Base-by-base conservation (phyloP, 164 flowering plant genomes). In the Nymphaea thermarum region DNA sequence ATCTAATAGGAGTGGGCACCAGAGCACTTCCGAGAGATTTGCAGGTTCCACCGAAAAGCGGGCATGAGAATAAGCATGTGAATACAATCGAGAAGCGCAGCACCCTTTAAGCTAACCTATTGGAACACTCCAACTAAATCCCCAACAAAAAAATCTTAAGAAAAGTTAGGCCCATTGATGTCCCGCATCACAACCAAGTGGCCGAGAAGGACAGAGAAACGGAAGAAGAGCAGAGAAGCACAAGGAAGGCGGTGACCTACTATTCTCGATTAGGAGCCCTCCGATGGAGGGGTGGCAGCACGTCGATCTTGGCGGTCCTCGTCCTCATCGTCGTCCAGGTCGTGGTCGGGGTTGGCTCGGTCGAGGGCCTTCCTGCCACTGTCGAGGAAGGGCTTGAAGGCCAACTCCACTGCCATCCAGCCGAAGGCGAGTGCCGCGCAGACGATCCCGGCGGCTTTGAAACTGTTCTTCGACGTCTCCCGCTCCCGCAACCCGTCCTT, bases 371-470 rank as follows among this genome's bases (percentile, higher is more conserved):
- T 71, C 0, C 91, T 89, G 64, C 78, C 77, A 75, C 78, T 82
- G 68, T 75, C 82, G 67, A 91, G 88, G 70, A 76, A 82, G 10
- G 91, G 95, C 79, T 89, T 91, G 78, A 89, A 77, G 5, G 87
- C 90, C 16, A 87, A 63, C 82, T 89, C 95, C 5, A 91, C 75
- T 4, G 93, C 78, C 36, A 86, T 65, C 97, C 95, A 91, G 45
- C 85, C 90, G 14, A 79, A 71, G 11, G 88, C 88, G 47, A 91
- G 65, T 62, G 93, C 97, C 61, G 86, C 87, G 53, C 83, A 17
- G 16, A 88, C 86, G 18, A 85, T 78, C 4, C 74, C 65, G 6
- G 84, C 87, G 63, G 86, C 76, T 72, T 84, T 86, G 73, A 76
- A 14, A 2, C 84, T 42, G 16, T 65, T 78, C 57, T 65, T 44